Conservation (phyloP, 495 filamentous ascomycete species). For the Aspergillus affinis region DNA sequence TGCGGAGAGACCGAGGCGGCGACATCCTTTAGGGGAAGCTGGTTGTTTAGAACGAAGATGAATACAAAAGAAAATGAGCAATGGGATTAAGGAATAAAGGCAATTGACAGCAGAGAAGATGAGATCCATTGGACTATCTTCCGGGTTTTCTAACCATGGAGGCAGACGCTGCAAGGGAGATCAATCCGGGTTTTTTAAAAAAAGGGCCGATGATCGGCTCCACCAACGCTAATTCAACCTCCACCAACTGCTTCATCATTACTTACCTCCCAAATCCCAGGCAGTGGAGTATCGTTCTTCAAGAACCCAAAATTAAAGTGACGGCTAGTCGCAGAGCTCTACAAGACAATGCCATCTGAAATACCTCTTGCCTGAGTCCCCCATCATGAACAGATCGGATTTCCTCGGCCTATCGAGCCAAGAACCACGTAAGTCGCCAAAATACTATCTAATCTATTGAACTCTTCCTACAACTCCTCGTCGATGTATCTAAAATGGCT, state of each 20-base stretch:
- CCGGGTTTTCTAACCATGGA: neutral
- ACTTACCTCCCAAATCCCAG: too few species aligned
- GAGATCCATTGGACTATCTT: neutral
- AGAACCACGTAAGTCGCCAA: constrained; percentile 28
- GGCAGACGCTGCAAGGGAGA: neutral
- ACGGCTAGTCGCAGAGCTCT: too few species aligned
- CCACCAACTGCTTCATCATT: too few species aligned
- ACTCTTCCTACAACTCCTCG: neutral
- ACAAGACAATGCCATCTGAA: neutral
- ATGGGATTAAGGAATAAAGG: neutral
- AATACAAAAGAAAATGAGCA: constrained; percentile 6
- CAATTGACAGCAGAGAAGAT: neutral
- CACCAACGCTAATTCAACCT: neutral
- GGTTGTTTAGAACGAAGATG: constrained; percentile 6
- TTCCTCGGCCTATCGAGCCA: constrained; percentile 32
- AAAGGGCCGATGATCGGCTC: neutral
- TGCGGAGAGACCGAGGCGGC: constrained; percentile 32
- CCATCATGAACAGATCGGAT: constrained; percentile 30
- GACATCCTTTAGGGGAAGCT: constrained; percentile 31
- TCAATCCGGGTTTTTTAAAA: neutral
- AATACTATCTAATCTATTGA: neutral
- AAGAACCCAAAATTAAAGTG: too few species aligned
- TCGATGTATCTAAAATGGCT: too few species aligned
- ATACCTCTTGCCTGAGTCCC: neutral
- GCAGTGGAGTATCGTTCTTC: too few species aligned